A percentile compares a stretch with the other conserved stretches of the same genome.
Conservation (phyloP, 345 rosid genomes). For the Citrus glauca region DNA sequence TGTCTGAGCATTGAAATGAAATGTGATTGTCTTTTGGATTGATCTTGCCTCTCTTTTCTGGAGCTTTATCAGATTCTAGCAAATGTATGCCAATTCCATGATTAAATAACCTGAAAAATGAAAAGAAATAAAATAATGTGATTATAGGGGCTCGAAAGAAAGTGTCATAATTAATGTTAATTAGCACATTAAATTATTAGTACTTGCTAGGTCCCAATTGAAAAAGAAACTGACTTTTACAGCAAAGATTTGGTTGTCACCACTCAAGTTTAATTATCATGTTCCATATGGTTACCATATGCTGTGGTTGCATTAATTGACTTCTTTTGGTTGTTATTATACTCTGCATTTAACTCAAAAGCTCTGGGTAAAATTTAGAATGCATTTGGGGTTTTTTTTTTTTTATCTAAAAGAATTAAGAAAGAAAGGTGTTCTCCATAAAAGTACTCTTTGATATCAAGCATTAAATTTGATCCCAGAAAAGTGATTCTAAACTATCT, state of each 20-base stretch:
- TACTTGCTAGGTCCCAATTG: not conserved
- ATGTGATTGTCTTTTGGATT: conserved; percentile 57
- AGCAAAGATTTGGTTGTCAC: not conserved
- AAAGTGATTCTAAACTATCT: not conserved
- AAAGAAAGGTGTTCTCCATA: too few relatives aligned
- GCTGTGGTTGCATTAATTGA: too few relatives aligned
- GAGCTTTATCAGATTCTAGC: conserved; percentile 28
- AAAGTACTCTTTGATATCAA: too few relatives aligned
- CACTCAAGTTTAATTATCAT: not conserved
- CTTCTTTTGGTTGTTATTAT: not conserved
- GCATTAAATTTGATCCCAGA: too few relatives aligned
- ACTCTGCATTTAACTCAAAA: not conserved
- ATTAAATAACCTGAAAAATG: conserved; percentile 41
- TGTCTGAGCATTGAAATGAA: conserved; percentile 44
- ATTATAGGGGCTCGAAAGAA: not conserved
- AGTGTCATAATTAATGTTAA: too few relatives aligned
- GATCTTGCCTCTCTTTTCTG: conserved; percentile 30
- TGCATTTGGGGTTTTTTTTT: not conserved
- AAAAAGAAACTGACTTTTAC: not conserved
- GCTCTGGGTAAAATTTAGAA: not conserved
- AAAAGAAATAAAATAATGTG: not conserved
- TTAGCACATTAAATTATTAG: too few relatives aligned
- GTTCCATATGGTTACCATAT: not conserved
- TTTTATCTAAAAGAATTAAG: too few relatives aligned
- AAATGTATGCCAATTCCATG: conserved; percentile 46